Evolutionary conservation across 2,329 filamentous ascomycete genomes (phyloP), one percentile per base, ranked within the genome.

Genomic region (Raffaelea albimanens): DNA sequence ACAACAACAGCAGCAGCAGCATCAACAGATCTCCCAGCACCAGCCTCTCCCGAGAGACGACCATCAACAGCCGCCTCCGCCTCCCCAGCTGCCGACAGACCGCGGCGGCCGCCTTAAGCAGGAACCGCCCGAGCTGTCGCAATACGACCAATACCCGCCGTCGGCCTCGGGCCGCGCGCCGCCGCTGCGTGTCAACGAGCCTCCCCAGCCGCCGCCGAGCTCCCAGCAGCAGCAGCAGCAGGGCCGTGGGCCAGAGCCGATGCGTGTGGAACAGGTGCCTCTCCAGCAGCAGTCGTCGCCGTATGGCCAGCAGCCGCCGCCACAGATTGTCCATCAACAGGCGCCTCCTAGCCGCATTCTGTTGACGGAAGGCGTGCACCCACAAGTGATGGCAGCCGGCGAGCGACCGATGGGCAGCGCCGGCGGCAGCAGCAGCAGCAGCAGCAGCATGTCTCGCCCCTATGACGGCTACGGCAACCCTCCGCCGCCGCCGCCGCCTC

Each of bases 331-430:
- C 8, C 29, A 45, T 23, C 50, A 52, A 19, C 49, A 49, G 11
- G 48, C 48, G 44, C 49, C 46, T n/a, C n/a, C n/a, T 4, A 40
- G 44, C 7, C 49, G 51, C 16, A 53, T 47, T 25, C 44, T 55
- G 18, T 29, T 55, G 41, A 52, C 49, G 4, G 51, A 53, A 40
- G 45, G 49, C 2, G 53, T 52, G 18, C 51, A 53, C n/a, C 48
- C 51, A 3, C 49, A 52, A 16, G 22, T 51, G 5, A 51, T 53
- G 51, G 46, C 43, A 2, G 33, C 29, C 8, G 42, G 44, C 29
- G 62, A 65, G 23, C 61, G 67, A 20, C 62, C 67, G 3, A 54
- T 68, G 41, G 62, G 67, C n/a, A 53, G 59, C 36, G 61, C 67
- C 45, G 65, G 46, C 40, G 14, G 18, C 11, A 31, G 40, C 49